These are phyloP conservation scores for Nyctanthes arbortristis DNA, from an alignment of 257 asterid genomes.

Conservation along the genomic window DNA sequence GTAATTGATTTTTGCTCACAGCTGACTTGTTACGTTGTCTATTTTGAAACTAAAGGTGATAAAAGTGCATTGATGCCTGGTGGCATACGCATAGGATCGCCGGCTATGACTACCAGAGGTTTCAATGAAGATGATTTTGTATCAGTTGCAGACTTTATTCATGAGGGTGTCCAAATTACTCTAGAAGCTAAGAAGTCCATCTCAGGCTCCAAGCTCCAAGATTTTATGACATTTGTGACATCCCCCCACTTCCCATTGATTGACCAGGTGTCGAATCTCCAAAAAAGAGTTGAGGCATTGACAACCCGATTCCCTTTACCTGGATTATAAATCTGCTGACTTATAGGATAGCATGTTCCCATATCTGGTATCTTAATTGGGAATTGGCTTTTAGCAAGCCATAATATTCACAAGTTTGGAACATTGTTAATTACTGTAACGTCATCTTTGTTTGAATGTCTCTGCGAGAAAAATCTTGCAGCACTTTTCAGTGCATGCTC, in stretches of 20 bases:
- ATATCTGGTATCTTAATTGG: slow-evolving; percentile 5
- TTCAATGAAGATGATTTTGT: slow-evolving; percentile 67
- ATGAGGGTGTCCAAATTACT: slow-evolving; percentile 87
- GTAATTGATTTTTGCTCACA: not conserved
- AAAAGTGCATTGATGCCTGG: slow-evolving; percentile 93
- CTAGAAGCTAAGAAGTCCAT: slow-evolving; percentile 68
- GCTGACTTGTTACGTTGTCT: not conserved
- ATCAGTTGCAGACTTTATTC: slow-evolving; percentile 72
- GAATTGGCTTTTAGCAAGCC: not conserved
- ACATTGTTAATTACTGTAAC: slow-evolving; percentile 9
- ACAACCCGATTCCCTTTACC: slow-evolving; percentile 82
- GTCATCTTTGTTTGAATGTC: slow-evolving; percentile 11
- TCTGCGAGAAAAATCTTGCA: slow-evolving; percentile 5
- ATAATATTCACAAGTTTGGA: not conserved
- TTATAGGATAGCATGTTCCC: not conserved
- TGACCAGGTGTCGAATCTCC: slow-evolving; percentile 54
- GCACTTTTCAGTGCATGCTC: too few relatives aligned
- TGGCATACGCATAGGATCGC: slow-evolving; percentile 91
- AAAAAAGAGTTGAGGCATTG: slow-evolving; percentile 65
- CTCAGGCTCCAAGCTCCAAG: slow-evolving; percentile 79
- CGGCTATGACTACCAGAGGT: slow-evolving; percentile 96
- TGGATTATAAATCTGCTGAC: slow-evolving; percentile 42
- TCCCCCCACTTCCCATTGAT: slow-evolving; percentile 66
- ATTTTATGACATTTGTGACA: slow-evolving; percentile 66
- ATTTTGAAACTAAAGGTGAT: slow-evolving; percentile 53